Percentiles rank a stretch among this genome's conserved stretches.
phyloP scores from a whole-genome alignment of 108 stramenopile species.

The Discostella pseudostelligera region DNA sequence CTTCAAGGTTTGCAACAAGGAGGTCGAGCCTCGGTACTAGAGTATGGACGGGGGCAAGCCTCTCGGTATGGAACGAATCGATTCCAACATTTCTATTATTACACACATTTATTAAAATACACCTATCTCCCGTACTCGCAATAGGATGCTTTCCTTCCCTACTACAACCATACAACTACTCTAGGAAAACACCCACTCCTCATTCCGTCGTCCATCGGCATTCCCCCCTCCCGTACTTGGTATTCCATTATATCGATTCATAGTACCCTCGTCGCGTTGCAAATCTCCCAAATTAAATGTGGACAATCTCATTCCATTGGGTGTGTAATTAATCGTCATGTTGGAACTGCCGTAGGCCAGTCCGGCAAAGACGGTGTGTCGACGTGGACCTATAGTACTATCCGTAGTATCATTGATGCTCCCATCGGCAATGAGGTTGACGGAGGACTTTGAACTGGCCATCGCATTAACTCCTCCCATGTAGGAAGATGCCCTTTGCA shows the following conservation, averaged over 20 bases:
- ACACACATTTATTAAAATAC: no score
- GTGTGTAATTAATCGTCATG: constrained; percentile 10
- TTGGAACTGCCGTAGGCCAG: constrained; percentile 28
- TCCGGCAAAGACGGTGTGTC: constrained; percentile 22
- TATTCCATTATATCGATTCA: not conserved
- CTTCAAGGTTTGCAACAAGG: no score
- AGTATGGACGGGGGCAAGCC: no score
- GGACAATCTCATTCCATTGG: constrained; percentile 9
- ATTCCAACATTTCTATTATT: no score
- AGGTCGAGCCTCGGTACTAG: no score
- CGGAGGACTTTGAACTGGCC: no score
- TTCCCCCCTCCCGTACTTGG: not conserved
- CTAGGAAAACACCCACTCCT: not conserved
- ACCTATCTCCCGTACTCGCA: no score
- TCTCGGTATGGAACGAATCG: no score
- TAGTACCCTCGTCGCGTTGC: not conserved
- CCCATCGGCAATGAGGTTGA: not conserved
- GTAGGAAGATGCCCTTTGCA: not conserved
- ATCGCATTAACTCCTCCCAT: not conserved
- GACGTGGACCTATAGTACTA: constrained; percentile 3
- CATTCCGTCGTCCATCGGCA: not conserved
- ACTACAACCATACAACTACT: no score
- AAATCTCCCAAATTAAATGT: constrained; percentile 17
- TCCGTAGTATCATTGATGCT: not conserved
- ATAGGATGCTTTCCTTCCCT: no score